Base-by-base conservation (phyloP, 441 rosid species). In the Adansonia grandidieri region DNA sequence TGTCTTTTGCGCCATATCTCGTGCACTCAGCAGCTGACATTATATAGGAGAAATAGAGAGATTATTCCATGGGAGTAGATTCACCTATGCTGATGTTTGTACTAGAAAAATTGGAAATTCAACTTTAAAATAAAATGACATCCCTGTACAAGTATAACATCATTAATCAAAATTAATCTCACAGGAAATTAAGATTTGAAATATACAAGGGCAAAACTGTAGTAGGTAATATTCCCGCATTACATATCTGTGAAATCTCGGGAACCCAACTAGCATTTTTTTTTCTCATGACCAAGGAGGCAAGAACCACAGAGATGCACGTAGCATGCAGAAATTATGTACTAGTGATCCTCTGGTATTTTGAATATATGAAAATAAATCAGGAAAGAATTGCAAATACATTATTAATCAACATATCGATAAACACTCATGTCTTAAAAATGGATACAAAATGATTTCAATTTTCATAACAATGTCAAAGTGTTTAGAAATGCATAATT, bases 1-100 rank as follows among this genome's bases (percentile, higher is more conserved):
- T 28, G 96, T 93, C 32, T 77, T 91, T 80, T 93, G 97, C 73
- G 98, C 93, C 99, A 94, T 93, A 80, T 94, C 99, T 81, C 97
- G 89, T 67, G 99, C 99, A 81, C 96, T 89, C 28, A 92, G 84
- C 65, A 96, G 85, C 97, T 94, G 91, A 81, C 37, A 76, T 62
- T 71, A 68, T 68, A 82, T 51, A 79, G 50, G 6, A 2, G 82
- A 79, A 56, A 51, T 9, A 32, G 40, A 40, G 40, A 32, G 69
- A 17, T 75, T 50, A 75, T 28, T 50, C 78, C 78, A 48, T 4
- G 17, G 9, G 37, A 65, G 63, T 24, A 20, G 20, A 24, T 73
- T 74, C 15, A 20, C 19, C 13, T 13, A 10, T 17, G 56, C 17
- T 42, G 17, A 45, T 37, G 40, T 15, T 17, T 50, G 17, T 42